Evolutionary conservation across 148 eudicot species (phyloP).

Genomic region (Polygonum aviculare): DNA sequence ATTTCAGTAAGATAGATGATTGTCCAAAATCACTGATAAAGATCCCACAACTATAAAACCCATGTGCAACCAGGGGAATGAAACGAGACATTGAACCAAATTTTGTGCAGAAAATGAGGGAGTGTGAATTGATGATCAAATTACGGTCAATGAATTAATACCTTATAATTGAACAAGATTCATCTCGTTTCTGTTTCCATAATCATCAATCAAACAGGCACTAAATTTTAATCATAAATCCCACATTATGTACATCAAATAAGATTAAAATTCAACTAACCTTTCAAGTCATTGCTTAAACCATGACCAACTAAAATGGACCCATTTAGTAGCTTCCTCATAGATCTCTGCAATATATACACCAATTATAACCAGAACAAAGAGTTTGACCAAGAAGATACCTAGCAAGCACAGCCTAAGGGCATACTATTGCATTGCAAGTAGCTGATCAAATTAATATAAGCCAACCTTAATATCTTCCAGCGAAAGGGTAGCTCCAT

Average conservation of each 20-base stretch:
- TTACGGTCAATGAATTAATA: background rate
- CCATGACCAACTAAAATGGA: constrained; percentile 86
- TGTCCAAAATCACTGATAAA: background rate
- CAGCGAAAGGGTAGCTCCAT: constrained; percentile 47
- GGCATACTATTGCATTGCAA: background rate
- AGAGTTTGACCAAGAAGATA: background rate
- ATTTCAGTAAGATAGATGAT: background rate
- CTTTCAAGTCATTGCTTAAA: constrained; percentile 79
- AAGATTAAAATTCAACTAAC: constrained; percentile 23
- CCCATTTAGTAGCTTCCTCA: constrained; percentile 65
- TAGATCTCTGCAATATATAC: constrained; percentile 37
- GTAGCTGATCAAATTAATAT: background rate
- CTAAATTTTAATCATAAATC: background rate
- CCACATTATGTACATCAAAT: background rate
- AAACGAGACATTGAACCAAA: too few relatives aligned
- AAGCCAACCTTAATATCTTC: constrained; percentile 63
- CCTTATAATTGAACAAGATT: background rate
- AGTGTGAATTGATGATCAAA: background rate
- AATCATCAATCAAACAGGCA: background rate
- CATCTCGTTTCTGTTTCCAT: background rate
- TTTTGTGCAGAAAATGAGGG: background rate
- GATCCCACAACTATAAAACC: background rate
- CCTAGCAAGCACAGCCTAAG: background rate
- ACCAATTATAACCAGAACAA: constrained; percentile 2
- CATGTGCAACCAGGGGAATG: background rate